Base-by-base conservation (phyloP, 148 eudicot species). In the Chenopodium album region DNA sequence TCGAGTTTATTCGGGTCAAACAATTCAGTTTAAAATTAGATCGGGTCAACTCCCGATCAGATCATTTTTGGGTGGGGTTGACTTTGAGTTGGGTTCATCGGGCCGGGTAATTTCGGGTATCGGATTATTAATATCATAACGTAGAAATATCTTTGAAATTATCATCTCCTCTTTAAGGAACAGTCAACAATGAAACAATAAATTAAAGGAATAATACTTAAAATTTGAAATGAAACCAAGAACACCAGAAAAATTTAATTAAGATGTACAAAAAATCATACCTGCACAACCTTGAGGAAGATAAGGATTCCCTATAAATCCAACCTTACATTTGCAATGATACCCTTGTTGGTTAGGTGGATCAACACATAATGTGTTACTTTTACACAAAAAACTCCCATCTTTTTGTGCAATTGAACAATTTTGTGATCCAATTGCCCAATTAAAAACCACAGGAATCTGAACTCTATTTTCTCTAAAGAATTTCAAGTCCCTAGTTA, bases 201-300 rank as follows among this genome's bases (percentile, higher is more conserved):
- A 52, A 52, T 10, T 52, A 14, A 52, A 52, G 59, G 12, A 2
- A 8, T 10, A 14, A 3, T 11, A 52, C 12, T 52, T 10, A 10
- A 14, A 10, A 13, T 52, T 11, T 56, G 17, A 56, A 59, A 50
- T 50, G n/a, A 17, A 11, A 59, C 7, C 63, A 59, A 2, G 19
- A 59, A 59, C 17, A 2, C 6, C 1, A 20, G 22, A 52, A 52
- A 7, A 7, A 14, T 2, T 52, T 52, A 59, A 50, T 50, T 50
- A 13, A 50, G 14, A 12, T 50, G 52, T 48, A 48, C 1, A 48
- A 7, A 41, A 41, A 41, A 41, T 10, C 4, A 7, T 60, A 77
- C 79, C 79, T 63, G 56, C 23, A 56, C 80, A 78, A 14, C 80
- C 80, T 44, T 37, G 72, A 26, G 71, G 72, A 66, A 44, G 80